Base-by-base conservation (phyloP, 2,329 filamentous ascomycete genomes). In the Colletotrichum zoysiae region DNA sequence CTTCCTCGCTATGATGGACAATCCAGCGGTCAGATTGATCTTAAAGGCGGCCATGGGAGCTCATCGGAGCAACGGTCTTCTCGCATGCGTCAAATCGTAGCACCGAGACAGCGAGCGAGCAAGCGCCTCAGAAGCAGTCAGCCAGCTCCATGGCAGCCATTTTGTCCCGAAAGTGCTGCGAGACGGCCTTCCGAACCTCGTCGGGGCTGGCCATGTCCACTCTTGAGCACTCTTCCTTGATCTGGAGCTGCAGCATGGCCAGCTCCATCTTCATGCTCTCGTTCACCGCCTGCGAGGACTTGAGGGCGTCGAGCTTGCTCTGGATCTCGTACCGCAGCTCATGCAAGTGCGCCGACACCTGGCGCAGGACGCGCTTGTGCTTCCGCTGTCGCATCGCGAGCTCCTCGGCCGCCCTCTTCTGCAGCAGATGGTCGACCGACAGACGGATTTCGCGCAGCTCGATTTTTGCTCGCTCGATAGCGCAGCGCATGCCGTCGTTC, bases 311-410 rank as follows among this genome's bases (percentile, higher is more conserved):
- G 58, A 74, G 70, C 53, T 69, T 71, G 65, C 58, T 65, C 20
- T 71, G 60, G 1, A 75, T 66, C 71, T 75, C 74, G 35, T 64
- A 68, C 5, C 68, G 64, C 23, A 76, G 60, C 58, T 75, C 75
- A 30, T 74, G 75, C 44, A 81, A 74, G 66, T 78, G 75, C 65
- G 69, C 74, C 33, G 77, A 78, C 2, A 79, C 73, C 26, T 76
- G 76, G 16, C 76, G 71, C 33, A 78, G 76, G 26, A 79, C 76
- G 14, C 75, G 73, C 20, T 70, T 73, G 20, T 74, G 65, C 5
- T 73, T 74, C 5, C 74, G 65, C 38, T 70, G 61, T 16, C 74
- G 77, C 16, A 56, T 62, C 14, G 42, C 50, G 38, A 76, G 65
- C 38, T 75, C 62, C 23, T 71, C 50, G 4, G 65, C 56, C 18